These are phyloP conservation scores for Primulina tabacum DNA, from an alignment of 257 asterid genomes.

Conservation along the genomic window DNA sequence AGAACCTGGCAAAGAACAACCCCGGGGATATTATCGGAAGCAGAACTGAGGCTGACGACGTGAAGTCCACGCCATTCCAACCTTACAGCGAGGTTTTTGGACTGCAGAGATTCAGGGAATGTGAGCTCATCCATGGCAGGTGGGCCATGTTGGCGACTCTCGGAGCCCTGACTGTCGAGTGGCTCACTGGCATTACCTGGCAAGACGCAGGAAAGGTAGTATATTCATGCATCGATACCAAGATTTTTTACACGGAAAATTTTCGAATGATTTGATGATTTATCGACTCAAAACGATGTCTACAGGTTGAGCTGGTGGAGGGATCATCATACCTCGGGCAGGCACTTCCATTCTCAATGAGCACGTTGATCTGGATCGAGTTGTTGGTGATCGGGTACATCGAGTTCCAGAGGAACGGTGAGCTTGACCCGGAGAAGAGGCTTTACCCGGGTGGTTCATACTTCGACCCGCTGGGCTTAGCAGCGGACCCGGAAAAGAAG, in stretches of 20 bases:
- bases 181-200: slow-evolving; percentile 97
- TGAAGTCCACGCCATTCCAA: slow-evolving; percentile 84
- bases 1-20: slow-evolving; percentile 77
- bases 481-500: slow-evolving; percentile 94
- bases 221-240: neutral
- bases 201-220: slow-evolving; percentile 95
- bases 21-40: slow-evolving; percentile 83
- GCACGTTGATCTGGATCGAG: slow-evolving; percentile 89
- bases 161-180: slow-evolving; percentile 84
- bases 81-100: slow-evolving; percentile 89
- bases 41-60: slow-evolving; percentile 63
- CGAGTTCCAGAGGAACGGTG: slow-evolving; percentile 93
- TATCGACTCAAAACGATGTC: too few relatives aligned
- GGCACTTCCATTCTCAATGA: slow-evolving; percentile 81
- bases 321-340: slow-evolving; percentile 94
- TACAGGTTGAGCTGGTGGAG: slow-evolving; percentile 81
- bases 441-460: slow-evolving; percentile 87
- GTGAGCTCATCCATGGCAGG: slow-evolving; percentile 95
- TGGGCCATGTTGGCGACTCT: slow-evolving; percentile 98
- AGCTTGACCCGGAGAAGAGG: slow-evolving; percentile 95
- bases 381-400: slow-evolving; percentile 81
- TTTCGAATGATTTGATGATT: too few relatives aligned
- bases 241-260: neutral
- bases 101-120: slow-evolving; percentile 84
- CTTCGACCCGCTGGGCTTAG: slow-evolving; percentile 92